phyloP scores from a whole-genome alignment of 805 yeast species.

The Myxozyma mucilagina region DNA sequence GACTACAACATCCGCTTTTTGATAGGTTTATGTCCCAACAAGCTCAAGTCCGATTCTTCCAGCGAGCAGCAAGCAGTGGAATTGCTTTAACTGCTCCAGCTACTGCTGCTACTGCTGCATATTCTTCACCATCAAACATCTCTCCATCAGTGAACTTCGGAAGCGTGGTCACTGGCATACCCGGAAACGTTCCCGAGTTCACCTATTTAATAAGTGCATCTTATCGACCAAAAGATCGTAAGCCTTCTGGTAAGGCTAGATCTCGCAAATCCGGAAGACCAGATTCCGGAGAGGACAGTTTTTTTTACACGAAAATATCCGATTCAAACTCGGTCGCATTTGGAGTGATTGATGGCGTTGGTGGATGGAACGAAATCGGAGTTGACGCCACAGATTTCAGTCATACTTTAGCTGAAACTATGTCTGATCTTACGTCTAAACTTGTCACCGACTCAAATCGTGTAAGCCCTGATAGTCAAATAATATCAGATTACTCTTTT shows the following conservation, averaged over 20 bases:
- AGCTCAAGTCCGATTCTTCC: conserved; percentile 9
- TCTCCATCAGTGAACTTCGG: background rate
- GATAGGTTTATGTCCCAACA: conserved; percentile 24
- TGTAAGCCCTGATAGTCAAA: background rate
- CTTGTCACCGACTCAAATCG: conserved; percentile 10
- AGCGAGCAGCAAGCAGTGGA: conserved; percentile 6
- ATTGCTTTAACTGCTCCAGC: conserved; percentile 11
- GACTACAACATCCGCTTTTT: conserved; percentile 27
- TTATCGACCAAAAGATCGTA: conserved; percentile 22
- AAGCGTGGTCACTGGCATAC: background rate
- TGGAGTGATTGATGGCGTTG: conserved; percentile 81
- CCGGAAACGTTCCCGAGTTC: conserved; percentile 7
- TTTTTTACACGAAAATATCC: conserved; percentile 24
- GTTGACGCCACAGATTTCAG: conserved; percentile 86
- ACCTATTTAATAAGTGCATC: conserved; percentile 19
- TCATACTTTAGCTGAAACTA: conserved; percentile 66
- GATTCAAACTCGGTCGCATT: conserved; percentile 34
- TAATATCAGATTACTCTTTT: conserved; percentile 28
- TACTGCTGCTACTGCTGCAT: conserved; percentile 13
- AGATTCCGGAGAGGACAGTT: conserved; percentile 35
- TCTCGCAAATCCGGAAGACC: conserved; percentile 14
- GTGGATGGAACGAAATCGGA: conserved; percentile 95
- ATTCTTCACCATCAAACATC: conserved; percentile 4
- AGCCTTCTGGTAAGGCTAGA: background rate
- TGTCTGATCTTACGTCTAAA: conserved; percentile 43